Conservation (phyloP, 1,284 basidiomycete species). For the Ganoderma sinense region DNA sequence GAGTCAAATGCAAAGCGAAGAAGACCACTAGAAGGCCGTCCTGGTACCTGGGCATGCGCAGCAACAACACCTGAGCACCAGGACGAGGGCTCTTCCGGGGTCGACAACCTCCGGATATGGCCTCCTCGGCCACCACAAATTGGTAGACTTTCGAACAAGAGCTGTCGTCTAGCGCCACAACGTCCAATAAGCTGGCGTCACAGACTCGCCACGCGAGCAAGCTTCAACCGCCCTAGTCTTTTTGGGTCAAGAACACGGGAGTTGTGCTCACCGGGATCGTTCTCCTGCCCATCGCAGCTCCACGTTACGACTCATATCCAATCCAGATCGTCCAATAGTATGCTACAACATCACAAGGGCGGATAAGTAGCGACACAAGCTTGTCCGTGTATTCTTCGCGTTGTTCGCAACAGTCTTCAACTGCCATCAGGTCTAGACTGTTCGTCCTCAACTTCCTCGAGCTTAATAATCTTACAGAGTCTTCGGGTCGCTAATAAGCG, state of each 20-base stretch:
- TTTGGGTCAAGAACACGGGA: not conserved
- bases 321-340: conserved; percentile 11
- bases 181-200: not conserved
- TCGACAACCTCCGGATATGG: not conserved
- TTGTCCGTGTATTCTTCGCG: not conserved
- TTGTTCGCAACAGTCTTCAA: not conserved
- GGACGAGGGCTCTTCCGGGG: not conserved
- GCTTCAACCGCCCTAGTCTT: not conserved
- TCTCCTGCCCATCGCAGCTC: too few relatives aligned
- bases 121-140: conserved; percentile 2
- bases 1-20: not conserved
- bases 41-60: conserved; percentile 11
- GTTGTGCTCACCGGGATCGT: conserved; percentile 1
- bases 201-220: not conserved
- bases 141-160: not conserved
- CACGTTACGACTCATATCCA: not conserved
- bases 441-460: not conserved
- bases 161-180: not conserved
- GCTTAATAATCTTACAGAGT: not conserved
- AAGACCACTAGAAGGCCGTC: conserved; percentile 1
- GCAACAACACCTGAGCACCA: conserved; percentile 2
- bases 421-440: not conserved
- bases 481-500: not conserved
- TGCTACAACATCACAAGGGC: conserved; percentile 22
- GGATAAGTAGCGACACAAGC: conserved; percentile 2